Evolutionary conservation across 2,329 filamentous ascomycete genomes (phyloP).

Genomic region (Aspergillus japonicus): DNA sequence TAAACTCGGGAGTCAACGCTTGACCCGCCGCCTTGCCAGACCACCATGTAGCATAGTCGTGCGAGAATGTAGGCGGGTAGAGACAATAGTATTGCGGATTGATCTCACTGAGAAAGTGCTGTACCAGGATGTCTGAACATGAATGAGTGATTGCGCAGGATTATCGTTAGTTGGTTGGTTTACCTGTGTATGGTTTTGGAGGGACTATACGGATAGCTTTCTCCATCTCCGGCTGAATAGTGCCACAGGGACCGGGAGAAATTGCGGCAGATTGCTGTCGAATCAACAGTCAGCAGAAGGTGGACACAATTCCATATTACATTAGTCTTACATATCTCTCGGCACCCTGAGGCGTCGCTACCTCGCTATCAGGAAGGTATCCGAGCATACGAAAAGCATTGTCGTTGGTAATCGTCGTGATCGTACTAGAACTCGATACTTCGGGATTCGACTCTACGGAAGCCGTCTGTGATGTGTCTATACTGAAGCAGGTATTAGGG

Average conservation of each 20-base stretch:
- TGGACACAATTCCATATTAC: too few species aligned
- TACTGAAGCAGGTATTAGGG: neutral
- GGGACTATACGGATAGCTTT: constrained; percentile 33
- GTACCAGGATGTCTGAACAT: constrained; percentile 46
- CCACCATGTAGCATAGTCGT: constrained; percentile 51
- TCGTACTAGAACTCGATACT: neutral
- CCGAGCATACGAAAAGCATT: constrained; percentile 19
- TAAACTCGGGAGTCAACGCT: constrained; percentile 45
- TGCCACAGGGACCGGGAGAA: neutral
- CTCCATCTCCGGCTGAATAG: constrained; percentile 33
- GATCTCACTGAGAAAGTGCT: constrained; percentile 46
- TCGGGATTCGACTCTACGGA: neutral
- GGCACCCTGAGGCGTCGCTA: neutral
- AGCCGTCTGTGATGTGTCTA: neutral
- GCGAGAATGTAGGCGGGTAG: constrained; percentile 47
- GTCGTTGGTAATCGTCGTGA: neutral
- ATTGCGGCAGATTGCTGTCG: constrained; percentile 6
- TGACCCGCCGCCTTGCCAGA: constrained; percentile 34
- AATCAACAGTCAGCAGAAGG: neutral
- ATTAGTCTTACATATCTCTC: neutral
- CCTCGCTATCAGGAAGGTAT: constrained; percentile 16
- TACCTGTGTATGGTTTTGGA: constrained; percentile 42
- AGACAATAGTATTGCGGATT: constrained; percentile 50
- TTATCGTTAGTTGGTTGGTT: neutral
- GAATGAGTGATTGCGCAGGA: constrained; percentile 2